Evolutionary conservation across 164 flowering plant species (phyloP), one percentile per base, ranked within the genome.

Genomic region (Chimonanthus salicifolius): DNA sequence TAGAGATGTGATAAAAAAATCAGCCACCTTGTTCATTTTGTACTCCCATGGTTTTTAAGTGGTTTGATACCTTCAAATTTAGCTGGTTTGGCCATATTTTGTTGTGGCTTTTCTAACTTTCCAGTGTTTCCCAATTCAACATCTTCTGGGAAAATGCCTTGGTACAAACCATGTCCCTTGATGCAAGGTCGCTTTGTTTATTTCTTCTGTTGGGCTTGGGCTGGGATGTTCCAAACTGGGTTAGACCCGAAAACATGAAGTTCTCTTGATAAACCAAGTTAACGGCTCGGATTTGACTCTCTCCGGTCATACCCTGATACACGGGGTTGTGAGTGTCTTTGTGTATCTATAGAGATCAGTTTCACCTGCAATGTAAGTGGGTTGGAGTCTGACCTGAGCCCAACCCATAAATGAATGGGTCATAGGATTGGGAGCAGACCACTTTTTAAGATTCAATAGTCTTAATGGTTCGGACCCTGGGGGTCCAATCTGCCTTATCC

Each of bases 61-160:
- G 3, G 10, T 9, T 33, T 46, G 70, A 13, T 44, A 70, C 78
- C 76, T 71, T 47, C 64, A 47, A 76, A 75, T 67, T 73, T 77
- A 69, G 80, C 79, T 78, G 78, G 72, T 66, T 45, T 2, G 9
- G 66, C 58, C 67, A 51, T 74, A 71, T 67, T 73, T 77, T 65
- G 82, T 78, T 78, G 79, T 74, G 78, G 60, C 15, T 20, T 54
- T 54, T 68, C 68, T 15, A 80, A 49, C 79, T 80, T 75, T 81
- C 71, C 73, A 71, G 54, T 50, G 69, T 67, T 69, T 21, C 64
- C 51, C 47, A 72, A 45, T 54, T 54, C n/a, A 60, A 51, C 75
- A 66, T 54, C 74, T 71, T 67, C 80, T 65, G 4, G 71, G 78
- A 80, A 76, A 72, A 66, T 74, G 62, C 68, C 51, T 48, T 18